Evolutionary conservation across 352 stramenopile genomes (phyloP), one percentile per base, ranked within the genome.

Genomic region (Globisporangium spinosum): DNA sequence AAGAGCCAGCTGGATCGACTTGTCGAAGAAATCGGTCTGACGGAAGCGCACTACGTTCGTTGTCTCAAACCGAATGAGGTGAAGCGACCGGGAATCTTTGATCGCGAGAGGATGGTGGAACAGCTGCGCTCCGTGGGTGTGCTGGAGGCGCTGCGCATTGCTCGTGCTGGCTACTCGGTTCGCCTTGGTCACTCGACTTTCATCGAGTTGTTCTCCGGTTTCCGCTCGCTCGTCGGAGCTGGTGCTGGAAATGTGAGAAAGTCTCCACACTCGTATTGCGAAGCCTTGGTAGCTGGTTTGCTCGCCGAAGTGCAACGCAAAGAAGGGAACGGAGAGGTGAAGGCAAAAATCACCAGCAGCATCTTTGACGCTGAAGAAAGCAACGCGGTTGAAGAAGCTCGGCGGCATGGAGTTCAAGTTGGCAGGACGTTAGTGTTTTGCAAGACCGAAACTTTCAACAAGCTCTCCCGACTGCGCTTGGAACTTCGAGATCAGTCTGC

Each of bases 1-100:
- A 93, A 91, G 23, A 86, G 80, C 35, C 96, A 99, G 65, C 82
- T 99, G 12, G 93, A 98, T 54, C 78, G 87, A 13, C 83, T 99
- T 5, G 96, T 98, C 53, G 73, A 87, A 22, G 87, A 97, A 40
- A 99, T 99, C 62, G 94, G 97, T 35, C 79, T 82, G 57, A 99
- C 97, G 0, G 82, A 97, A 69, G 96, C 97, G 9, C 98, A 99
- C 73, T 99, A 99, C 72, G 96, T 99, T 68, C 95, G 98, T 45
- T 99, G 98, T 71, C 79, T 99, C 2, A 99, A 99, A 78, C 97
- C 98, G 47, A 99, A 99, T 70, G 96, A 99, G 76, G 63, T 89
- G 1, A 93, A 93, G 71, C 82, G 79, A 35, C 60, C 87, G 2
- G 73, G 75, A 12, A 69, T 81, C 22, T 91, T 95, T 32, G 76